Evolutionary conservation across 192 early-diverging fungal genomes (phyloP).

Genomic region (Coemansia sp.): DNA sequence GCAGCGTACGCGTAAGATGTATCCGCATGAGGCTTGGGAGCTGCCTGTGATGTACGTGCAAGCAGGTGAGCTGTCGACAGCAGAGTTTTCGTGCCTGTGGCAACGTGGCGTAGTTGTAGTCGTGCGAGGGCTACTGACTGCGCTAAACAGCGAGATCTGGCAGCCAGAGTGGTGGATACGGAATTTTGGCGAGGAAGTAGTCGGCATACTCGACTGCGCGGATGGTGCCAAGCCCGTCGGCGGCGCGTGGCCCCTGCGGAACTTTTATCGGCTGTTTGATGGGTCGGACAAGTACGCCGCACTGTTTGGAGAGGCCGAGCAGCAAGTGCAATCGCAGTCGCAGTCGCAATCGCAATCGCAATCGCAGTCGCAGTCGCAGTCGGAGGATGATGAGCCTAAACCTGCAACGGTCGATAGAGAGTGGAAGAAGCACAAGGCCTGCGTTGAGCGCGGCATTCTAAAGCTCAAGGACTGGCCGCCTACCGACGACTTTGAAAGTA

Average conservation of each 20-base stretch:
- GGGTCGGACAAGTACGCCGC: constrained; percentile 20
- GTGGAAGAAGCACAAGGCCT: constrained; percentile 27
- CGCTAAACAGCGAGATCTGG: constrained; percentile 26
- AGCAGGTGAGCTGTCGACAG: constrained; percentile 19
- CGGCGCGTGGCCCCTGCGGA: constrained; percentile 36
- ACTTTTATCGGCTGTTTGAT: constrained; percentile 60
- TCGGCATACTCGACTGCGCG: constrained; percentile 60
- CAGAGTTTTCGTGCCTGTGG: constrained; percentile 48
- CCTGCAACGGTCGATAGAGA: not conserved
- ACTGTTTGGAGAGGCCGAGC: constrained; percentile 11
- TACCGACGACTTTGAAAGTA: constrained; percentile 56
- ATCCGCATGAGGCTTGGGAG: constrained; percentile 42
- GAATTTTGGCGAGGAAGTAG: constrained; percentile 44
- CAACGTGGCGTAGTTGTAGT: constrained; percentile 27
- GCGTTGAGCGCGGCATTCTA: constrained; percentile 30
- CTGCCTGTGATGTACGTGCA: constrained; percentile 26
- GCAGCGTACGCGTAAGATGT: constrained; percentile 36
- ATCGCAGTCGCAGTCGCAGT: too few species aligned
- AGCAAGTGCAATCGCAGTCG: not conserved
- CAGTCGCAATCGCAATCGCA: not conserved
- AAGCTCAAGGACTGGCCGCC: constrained; percentile 73
- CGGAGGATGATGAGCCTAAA: too few species aligned
- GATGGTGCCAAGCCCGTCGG: constrained; percentile 6
- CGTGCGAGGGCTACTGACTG: constrained; percentile 27
- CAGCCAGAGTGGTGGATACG: constrained; percentile 37